Percentiles rank a stretch among this genome's conserved stretches.
These are phyloP conservation scores for Taxillus chinensis DNA, from an alignment of 164 flowering plant genomes.

Conservation along the genomic window DNA sequence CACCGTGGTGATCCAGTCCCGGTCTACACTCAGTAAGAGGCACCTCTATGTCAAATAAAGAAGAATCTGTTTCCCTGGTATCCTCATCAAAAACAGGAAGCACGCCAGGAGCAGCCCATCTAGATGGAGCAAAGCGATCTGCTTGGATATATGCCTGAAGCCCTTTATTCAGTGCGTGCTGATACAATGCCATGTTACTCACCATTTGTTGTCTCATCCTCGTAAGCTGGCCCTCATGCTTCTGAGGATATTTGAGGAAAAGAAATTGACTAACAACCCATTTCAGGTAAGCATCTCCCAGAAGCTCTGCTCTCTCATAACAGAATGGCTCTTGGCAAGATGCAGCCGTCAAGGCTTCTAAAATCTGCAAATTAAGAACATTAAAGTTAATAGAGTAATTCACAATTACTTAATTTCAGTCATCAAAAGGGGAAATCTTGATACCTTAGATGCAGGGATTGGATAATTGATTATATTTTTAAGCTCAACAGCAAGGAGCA, in stretches of 20 bases:
- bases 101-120: slow-evolving; percentile 99
- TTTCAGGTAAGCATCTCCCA: slow-evolving; percentile 98
- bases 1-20: slow-evolving; percentile 11
- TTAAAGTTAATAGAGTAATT: background rate
- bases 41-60: slow-evolving; percentile 46
- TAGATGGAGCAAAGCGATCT: slow-evolving; percentile 95
- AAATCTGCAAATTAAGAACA: slow-evolving; percentile 39
- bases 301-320: slow-evolving; percentile 96
- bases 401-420: background rate
- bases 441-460: slow-evolving; percentile 75
- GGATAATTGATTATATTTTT: slow-evolving; percentile 66
- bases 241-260: slow-evolving; percentile 90
- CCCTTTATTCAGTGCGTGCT: slow-evolving; percentile 68
- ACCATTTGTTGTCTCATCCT: slow-evolving; percentile 99
- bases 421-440: background rate
- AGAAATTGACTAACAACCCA: slow-evolving; percentile 97
- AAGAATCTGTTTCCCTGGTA: slow-evolving; percentile 52
- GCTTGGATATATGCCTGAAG: slow-evolving; percentile 96
- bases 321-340: slow-evolving; percentile 99
- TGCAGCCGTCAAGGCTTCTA: slow-evolving; percentile 99
- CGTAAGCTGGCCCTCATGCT: slow-evolving; percentile 98
- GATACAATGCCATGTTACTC: slow-evolving; percentile 88
- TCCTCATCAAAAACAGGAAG: slow-evolving; percentile 97
- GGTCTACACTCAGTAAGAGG: slow-evolving; percentile 15
- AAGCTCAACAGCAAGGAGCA: slow-evolving; percentile 87